phyloP scores from a whole-genome alignment of 345 rosid genomes.

The Melastoma malabathricum region DNA sequence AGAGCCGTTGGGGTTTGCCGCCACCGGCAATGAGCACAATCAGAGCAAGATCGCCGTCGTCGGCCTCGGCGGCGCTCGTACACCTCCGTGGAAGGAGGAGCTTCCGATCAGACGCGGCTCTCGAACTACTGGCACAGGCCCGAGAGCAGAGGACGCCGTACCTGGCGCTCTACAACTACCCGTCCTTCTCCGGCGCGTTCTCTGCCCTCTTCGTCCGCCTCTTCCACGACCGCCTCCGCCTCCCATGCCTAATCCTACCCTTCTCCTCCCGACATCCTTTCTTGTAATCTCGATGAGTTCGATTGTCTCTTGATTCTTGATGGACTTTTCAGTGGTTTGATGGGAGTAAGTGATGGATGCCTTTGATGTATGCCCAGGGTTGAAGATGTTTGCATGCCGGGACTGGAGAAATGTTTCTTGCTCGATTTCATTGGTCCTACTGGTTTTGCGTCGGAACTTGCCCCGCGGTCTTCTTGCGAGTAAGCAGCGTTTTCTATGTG shows the following conservation, averaged over 20 bases:
- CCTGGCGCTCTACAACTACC: constrained; percentile 64
- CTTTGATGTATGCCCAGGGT: constrained; percentile 19
- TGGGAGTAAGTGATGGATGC: neutral
- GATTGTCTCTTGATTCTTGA: neutral
- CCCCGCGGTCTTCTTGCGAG: constrained; percentile 35
- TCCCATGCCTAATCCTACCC: constrained; percentile 63
- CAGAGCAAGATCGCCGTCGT: neutral
- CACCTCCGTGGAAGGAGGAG: constrained; percentile 8
- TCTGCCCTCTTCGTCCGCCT: constrained; percentile 72
- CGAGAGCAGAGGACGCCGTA: constrained; percentile 41
- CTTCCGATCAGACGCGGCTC: constrained; percentile 76
- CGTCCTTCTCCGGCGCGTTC: constrained; percentile 78
- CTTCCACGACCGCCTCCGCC: constrained; percentile 51
- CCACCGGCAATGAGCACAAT: constrained; percentile 1
- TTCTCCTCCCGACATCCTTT: constrained; percentile 64
- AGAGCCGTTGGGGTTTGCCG: neutral
- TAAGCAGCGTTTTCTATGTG: constrained; percentile 18
- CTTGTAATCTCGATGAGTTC: constrained; percentile 17
- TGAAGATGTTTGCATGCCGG: constrained; percentile 37
- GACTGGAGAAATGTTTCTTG: constrained; percentile 48
- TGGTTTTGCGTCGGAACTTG: constrained; percentile 30
- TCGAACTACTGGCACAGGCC: constrained; percentile 51
- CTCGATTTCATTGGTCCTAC: constrained; percentile 57
- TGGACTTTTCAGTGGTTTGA: neutral
- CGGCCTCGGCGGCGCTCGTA: neutral